Conservation (phyloP, 2,329 filamentous ascomycete species). For the Alternaria gansuensis region DNA sequence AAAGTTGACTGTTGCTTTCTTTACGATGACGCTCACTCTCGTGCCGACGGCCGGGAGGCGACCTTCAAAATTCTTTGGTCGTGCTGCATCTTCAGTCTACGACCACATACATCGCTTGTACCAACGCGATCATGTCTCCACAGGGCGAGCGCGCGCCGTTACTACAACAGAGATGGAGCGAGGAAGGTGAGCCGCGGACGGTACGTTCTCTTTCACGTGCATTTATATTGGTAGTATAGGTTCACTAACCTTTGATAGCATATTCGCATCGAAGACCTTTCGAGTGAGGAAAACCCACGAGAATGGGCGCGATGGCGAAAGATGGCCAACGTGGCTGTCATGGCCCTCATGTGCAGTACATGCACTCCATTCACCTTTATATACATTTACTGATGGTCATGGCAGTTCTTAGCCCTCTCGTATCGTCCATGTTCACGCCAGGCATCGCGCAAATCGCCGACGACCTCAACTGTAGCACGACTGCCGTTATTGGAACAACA, state of each 20-base stretch:
- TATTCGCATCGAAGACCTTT: constrained; percentile 39
- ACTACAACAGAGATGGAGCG: constrained; percentile 44
- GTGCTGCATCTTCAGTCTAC: not conserved
- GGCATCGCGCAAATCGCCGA: constrained; percentile 61
- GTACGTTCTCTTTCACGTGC: constrained; percentile 28
- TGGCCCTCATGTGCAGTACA: constrained; percentile 60
- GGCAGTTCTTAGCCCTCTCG: constrained; percentile 58
- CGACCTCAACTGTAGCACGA: constrained; percentile 54
- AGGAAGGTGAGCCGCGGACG: constrained; percentile 46
- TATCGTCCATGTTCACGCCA: constrained; percentile 62
- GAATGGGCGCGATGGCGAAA: constrained; percentile 58
- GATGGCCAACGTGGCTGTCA: constrained; percentile 60
- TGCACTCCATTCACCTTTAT: not conserved
- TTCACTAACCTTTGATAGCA: constrained; percentile 29
- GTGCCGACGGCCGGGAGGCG: constrained; percentile 1
- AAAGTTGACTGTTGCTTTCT: constrained; percentile 5
- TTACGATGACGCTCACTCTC: constrained; percentile 18
- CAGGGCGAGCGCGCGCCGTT: constrained; percentile 53
- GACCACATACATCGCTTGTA: not conserved
- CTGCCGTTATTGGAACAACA: constrained; percentile 59
- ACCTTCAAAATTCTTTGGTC: not conserved
- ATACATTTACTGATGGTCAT: constrained; percentile 5
- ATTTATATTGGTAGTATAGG: not conserved
- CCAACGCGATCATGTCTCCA: constrained; percentile 26
- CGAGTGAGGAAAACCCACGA: constrained; percentile 57